Base-by-base conservation (phyloP, 2,329 filamentous ascomycete species). In the Trichoderma pleuroti region DNA sequence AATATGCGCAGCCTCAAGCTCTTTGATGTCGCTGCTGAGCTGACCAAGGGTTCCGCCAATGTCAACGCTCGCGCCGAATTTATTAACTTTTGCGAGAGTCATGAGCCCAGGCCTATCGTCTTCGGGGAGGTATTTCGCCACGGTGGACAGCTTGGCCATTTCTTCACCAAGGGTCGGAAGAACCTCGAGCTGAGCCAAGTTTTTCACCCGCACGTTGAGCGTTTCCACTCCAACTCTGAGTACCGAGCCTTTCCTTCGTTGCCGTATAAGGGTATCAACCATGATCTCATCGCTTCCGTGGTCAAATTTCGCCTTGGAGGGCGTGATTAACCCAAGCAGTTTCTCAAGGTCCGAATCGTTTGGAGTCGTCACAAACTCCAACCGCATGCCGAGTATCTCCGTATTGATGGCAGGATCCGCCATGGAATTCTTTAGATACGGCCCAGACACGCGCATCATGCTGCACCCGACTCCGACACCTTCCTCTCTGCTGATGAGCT, bases 101-200 rank as follows among this genome's bases (percentile, higher is more conserved):
- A 99, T 84, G 24, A 98, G 84, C 0, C 96, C 96, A 2, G 96
- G 96, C 2, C 94, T 88, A 76, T 99, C 95, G 80, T 99, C 96
- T 75, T 99, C 95, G 0, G 96, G 95, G 3, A 99, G 85, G 78
- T 98, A 98, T 78, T 98, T 98, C 8, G 95, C 88, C 30, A 99
- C 93, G 0, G 90, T 94, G 0, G 94, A 93, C 6, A 99, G 84
- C 74, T 92, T 93, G 7, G 91, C 86, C 62, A 98, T 79, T 76
- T 99, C 96, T 73, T 92, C 90, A 0, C 88, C 91, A 10, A 99
- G 86, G 12, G 86, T 86, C 9, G 91, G 88, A 16, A 99, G 84
- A 54, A 88, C 87, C 11, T 87, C 84, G 18, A 97, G 82, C 74
- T 91, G 88, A 12, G 87, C 83, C 49, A 93, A 81, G 72, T 90